A percentile compares a stretch with the other conserved stretches of the same genome.
Conservation (phyloP, 495 filamentous ascomycete species). For the Saxophila tyrrhenica region DNA sequence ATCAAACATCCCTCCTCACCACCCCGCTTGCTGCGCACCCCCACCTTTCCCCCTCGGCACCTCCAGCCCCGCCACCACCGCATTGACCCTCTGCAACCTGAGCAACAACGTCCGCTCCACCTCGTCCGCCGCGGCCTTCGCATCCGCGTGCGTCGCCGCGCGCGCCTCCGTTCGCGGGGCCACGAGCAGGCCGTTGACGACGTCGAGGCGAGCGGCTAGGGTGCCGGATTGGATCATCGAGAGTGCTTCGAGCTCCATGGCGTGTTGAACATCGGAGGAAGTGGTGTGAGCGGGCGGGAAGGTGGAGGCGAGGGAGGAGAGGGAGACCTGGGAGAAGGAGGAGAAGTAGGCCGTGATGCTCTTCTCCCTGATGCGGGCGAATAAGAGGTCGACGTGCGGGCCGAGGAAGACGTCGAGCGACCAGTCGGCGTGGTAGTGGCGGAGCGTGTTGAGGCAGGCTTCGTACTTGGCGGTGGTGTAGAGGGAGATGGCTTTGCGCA, state of each 20-base stretch:
- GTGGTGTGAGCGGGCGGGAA: conserved; percentile 22
- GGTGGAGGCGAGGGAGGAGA: conserved; percentile 29
- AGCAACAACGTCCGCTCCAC: conserved; percentile 66
- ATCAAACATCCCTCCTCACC: too few relatives aligned
- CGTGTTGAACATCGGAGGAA: conserved; percentile 34
- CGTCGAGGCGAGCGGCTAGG: conserved; percentile 73
- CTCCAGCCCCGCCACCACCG: conserved; percentile 63
- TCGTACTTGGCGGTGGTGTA: conserved; percentile 85
- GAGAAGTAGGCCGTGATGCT: conserved; percentile 78
- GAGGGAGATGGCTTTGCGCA: conserved; percentile 76
- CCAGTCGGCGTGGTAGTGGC: conserved; percentile 72
- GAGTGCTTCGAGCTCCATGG: conserved; percentile 64
- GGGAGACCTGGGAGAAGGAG: conserved; percentile 32
- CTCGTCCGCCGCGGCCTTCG: conserved; percentile 52
- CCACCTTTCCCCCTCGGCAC: conserved; percentile 36
- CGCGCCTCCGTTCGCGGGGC: conserved; percentile 55
- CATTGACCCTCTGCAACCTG: conserved; percentile 61
- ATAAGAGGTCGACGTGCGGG: conserved; percentile 57
- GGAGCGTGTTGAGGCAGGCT: conserved; percentile 67
- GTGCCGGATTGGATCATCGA: conserved; percentile 59
- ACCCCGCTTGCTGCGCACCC: too few relatives aligned
- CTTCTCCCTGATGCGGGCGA: conserved; percentile 66
- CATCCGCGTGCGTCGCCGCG: conserved; percentile 51
- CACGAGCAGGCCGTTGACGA: conserved; percentile 65
- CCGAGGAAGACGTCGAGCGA: conserved; percentile 82